phyloP scores from a whole-genome alignment of 768 basidiomycete species.

The Goffeauzyma gilvescens region DNA sequence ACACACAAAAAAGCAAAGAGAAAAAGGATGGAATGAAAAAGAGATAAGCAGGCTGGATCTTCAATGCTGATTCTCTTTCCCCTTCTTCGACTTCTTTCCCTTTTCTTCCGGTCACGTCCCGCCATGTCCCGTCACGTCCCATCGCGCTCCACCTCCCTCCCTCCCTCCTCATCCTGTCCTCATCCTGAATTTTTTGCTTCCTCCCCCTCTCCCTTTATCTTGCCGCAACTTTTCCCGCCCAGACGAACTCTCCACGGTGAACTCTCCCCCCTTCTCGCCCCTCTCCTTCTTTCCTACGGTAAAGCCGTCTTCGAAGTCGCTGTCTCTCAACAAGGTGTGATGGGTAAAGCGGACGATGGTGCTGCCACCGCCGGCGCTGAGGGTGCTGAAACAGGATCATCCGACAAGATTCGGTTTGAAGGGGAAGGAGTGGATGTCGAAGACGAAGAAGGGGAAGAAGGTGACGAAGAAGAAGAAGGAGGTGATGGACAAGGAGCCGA shows the following conservation, averaged over 20 bases:
- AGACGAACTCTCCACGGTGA: conserved; percentile 42
- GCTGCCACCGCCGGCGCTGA: conserved; percentile 28
- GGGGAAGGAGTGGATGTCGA: too few species aligned
- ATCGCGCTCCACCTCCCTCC: neutral
- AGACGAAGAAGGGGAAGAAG: too few species aligned
- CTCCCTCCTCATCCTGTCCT: neutral
- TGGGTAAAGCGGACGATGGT: conserved; percentile 37
- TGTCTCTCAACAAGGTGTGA: conserved; percentile 61
- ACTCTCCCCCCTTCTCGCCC: conserved; percentile 62
- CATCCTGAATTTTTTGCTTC: neutral
- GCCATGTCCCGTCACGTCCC: too few species aligned
- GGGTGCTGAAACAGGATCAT: conserved; percentile 40
- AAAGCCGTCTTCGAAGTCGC: conserved; percentile 86
- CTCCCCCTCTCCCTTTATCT: neutral
- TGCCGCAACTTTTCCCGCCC: neutral
- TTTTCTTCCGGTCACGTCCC: too few species aligned
- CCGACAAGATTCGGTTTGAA: conserved; percentile 68
- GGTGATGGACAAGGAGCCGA: conserved; percentile 46
- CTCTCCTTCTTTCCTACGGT: conserved; percentile 77
- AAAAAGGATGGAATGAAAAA: neutral
- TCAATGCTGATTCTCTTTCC: too few species aligned
- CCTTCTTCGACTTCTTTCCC: too few species aligned
- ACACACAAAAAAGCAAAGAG: too few species aligned
- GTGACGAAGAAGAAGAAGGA: conserved; percentile 42
- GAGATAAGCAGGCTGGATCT: too few species aligned